Conservation (phyloP, 768 basidiomycete genomes). For the Coprinopsis marcescibilis region DNA sequence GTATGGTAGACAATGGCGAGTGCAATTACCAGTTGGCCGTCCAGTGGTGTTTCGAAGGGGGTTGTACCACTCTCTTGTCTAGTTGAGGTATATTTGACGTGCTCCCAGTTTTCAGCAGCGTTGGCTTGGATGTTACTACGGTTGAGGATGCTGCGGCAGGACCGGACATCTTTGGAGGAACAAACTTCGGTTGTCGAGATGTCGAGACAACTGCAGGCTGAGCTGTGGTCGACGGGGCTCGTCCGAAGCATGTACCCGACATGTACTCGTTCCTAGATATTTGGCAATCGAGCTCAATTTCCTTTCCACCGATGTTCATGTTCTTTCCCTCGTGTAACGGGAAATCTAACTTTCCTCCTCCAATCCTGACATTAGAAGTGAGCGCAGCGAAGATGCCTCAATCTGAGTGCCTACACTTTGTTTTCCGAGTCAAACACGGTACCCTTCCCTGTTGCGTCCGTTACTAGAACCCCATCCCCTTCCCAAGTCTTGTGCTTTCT, state of each 20-base stretch:
- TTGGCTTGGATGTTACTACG: background rate
- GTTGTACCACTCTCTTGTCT: slow-evolving; percentile 1
- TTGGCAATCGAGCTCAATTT: slow-evolving; percentile 58
- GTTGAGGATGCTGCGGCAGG: background rate
- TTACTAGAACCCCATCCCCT: slow-evolving; percentile 65
- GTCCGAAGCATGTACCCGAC: slow-evolving; percentile 61
- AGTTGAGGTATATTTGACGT: slow-evolving; percentile 7
- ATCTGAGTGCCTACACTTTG: slow-evolving; percentile 43
- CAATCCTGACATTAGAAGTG: slow-evolving; percentile 34
- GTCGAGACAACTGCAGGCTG: slow-evolving; percentile 15
- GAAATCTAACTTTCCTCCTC: slow-evolving; percentile 40
- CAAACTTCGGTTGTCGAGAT: slow-evolving; percentile 21
- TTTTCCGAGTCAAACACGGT: slow-evolving; percentile 60
- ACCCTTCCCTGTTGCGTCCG: slow-evolving; percentile 35
- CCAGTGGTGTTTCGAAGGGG: slow-evolving; percentile 46
- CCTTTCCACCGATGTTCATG: slow-evolving; percentile 44
- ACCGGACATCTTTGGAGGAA: slow-evolving; percentile 13
- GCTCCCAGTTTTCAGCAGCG: background rate
- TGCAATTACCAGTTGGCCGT: slow-evolving; percentile 57
- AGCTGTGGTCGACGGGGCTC: slow-evolving; percentile 10
- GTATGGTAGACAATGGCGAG: background rate
- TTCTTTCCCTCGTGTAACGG: slow-evolving; percentile 34
- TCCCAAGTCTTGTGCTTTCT: slow-evolving; percentile 93
- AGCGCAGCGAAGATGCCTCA: slow-evolving; percentile 2
- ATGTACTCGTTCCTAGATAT: slow-evolving; percentile 52